These are phyloP conservation scores for Lagenidium giganteum DNA, from an alignment of 352 stramenopile species.

Conservation along the genomic window DNA sequence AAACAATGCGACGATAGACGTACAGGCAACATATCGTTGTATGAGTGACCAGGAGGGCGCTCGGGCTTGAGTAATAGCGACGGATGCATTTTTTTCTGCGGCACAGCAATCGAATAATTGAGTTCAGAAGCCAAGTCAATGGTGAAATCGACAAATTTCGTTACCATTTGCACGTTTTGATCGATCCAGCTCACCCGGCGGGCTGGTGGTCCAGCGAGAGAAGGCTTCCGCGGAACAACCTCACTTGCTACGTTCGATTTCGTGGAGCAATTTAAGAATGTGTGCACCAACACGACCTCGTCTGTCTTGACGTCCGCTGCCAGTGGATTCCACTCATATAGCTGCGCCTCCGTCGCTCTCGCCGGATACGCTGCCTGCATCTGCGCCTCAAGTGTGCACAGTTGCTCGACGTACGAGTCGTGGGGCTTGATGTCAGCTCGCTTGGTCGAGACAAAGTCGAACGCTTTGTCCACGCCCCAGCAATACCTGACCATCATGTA, in stretches of 20 bases:
- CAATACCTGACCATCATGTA: slow-evolving; percentile 93
- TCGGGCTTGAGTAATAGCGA: slow-evolving; percentile 54
- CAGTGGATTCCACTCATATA: slow-evolving; percentile 66
- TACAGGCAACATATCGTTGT: slow-evolving; percentile 71
- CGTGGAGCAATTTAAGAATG: slow-evolving; percentile 54
- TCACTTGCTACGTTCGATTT: slow-evolving; percentile 14
- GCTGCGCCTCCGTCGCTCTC: slow-evolving; percentile 48
- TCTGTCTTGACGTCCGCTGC: slow-evolving; percentile 41
- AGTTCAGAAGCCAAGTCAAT: background rate
- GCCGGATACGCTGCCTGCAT: slow-evolving; percentile 39
- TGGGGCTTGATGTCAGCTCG: slow-evolving; percentile 81
- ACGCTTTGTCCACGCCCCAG: slow-evolving; percentile 90
- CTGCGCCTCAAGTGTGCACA: slow-evolving; percentile 60
- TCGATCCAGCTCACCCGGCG: slow-evolving; percentile 68
- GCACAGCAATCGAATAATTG: background rate
- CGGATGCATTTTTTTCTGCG: slow-evolving; percentile 51
- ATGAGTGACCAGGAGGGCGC: slow-evolving; percentile 68
- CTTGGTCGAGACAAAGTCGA: slow-evolving; percentile 88
- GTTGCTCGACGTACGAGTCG: slow-evolving; percentile 71
- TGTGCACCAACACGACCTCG: slow-evolving; percentile 75
- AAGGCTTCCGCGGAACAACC: slow-evolving; percentile 16
- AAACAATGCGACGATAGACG: too few relatives aligned
- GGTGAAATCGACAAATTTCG: background rate
- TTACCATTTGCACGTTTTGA: slow-evolving; percentile 54
- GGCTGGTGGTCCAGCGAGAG: too few relatives aligned